phyloP scores from a whole-genome alignment of 2,329 filamentous ascomycete genomes.

The Phaeosphaeriaceae sp. region DNA sequence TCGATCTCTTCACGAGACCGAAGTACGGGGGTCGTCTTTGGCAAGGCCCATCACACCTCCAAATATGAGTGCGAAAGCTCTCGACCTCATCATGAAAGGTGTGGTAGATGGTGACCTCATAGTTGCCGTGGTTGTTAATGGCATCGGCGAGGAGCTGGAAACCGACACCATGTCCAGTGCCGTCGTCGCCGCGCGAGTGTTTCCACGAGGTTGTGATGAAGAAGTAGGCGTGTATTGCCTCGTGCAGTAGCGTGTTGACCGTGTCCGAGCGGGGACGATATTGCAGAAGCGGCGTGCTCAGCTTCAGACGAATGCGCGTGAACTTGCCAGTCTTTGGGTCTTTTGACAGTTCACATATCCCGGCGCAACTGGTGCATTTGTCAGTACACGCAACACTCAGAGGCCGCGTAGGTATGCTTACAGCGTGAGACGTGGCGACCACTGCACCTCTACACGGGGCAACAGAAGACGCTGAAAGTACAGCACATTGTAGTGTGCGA shows the following conservation, averaged over 20 bases:
- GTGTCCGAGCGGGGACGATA: conserved; percentile 54
- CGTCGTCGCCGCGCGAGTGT: conserved; percentile 52
- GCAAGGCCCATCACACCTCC: conserved; percentile 55
- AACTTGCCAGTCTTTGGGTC: conserved; percentile 47
- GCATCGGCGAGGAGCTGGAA: conserved; percentile 54
- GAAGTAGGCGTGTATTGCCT: conserved; percentile 57
- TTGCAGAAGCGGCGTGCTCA: conserved; percentile 55
- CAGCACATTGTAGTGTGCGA: conserved; percentile 50
- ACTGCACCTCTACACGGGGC: conserved; percentile 52
- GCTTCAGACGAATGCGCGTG: conserved; percentile 52
- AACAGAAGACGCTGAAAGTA: conserved; percentile 53
- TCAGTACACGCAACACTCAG: conserved; percentile 10
- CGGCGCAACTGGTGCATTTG: conserved; percentile 47
- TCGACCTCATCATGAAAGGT: conserved; percentile 58
- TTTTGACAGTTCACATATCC: conserved; percentile 55
- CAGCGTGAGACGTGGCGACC: conserved; percentile 55
- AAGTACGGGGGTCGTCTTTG: conserved; percentile 50
- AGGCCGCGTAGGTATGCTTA: conserved; percentile 26
- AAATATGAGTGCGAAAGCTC: conserved; percentile 55
- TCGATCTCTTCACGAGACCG: conserved; percentile 55
- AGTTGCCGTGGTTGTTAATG: conserved; percentile 54
- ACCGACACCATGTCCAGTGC: conserved; percentile 53
- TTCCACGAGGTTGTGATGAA: conserved; percentile 55
- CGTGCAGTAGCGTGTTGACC: conserved; percentile 55
- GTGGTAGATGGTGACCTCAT: conserved; percentile 53